phyloP scores from a whole-genome alignment of 148 eudicot species.

The Amaranthus cruentus region DNA sequence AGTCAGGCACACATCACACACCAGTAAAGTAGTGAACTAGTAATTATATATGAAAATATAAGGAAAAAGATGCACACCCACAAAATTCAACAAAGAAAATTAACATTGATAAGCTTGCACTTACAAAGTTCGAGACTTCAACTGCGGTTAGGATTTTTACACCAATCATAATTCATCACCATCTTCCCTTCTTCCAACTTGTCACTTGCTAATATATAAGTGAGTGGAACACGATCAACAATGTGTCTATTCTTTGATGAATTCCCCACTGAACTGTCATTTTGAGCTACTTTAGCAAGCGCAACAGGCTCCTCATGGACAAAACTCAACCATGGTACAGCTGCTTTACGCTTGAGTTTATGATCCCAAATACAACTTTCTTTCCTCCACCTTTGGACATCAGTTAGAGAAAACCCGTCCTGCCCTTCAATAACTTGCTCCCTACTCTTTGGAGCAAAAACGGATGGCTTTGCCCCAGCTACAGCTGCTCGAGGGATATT shows the following conservation, averaged over 20 bases:
- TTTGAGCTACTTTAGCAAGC: slow-evolving; percentile 27
- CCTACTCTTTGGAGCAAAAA: slow-evolving; percentile 30
- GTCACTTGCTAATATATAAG: slow-evolving; percentile 47
- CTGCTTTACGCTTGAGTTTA: slow-evolving; percentile 44
- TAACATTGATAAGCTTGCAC: slow-evolving; percentile 1
- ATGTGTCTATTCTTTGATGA: slow-evolving; percentile 15
- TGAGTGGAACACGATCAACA: slow-evolving; percentile 32
- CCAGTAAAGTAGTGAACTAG: not conserved
- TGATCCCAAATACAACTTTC: slow-evolving; percentile 45
- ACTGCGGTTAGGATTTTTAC: slow-evolving; percentile 22
- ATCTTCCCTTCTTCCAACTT: slow-evolving; percentile 41
- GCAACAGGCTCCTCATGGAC: slow-evolving; percentile 29
- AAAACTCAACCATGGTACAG: slow-evolving; percentile 44
- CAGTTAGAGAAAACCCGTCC: slow-evolving; percentile 29
- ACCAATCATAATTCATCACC: slow-evolving; percentile 46
- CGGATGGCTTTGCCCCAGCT: slow-evolving; percentile 47
- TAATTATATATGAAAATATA: not conserved
- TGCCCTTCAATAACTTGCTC: slow-evolving; percentile 22
- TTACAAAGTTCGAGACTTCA: slow-evolving; percentile 15
- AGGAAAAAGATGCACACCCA: not conserved
- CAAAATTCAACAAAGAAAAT: not conserved
- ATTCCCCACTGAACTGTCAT: slow-evolving; percentile 16
- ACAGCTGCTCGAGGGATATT: slow-evolving; percentile 47
- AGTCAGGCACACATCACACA: not conserved
- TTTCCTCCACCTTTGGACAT: slow-evolving; percentile 38